Base-by-base conservation (phyloP, 306 rosid species). In the Prunus armeniaca region DNA sequence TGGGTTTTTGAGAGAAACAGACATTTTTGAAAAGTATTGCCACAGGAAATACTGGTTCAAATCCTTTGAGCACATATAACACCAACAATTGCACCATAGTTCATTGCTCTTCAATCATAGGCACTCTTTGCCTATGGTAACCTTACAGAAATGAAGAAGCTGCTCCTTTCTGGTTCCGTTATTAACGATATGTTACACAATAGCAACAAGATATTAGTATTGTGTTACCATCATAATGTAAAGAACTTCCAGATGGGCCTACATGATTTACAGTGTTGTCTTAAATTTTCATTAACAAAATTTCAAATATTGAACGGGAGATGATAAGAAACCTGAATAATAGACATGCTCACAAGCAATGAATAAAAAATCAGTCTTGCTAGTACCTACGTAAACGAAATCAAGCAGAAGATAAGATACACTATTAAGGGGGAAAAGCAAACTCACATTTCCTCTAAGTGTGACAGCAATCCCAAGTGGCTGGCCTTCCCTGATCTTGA, bases 401-500 rank as follows among this genome's bases (percentile, higher is more conserved):
- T 47, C 25, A 71, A 30, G 56, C 46, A 38, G 41, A 69, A 63
- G 50, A 24, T n/a, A 56, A 30, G 9, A 54, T 19, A 64, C 70
- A 62, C 47, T 24, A 30, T 24, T 58, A 45, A 67, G 49, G 2
- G 57, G 54, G 82, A 56, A 67, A 65, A 64, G 18, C 32, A 74
- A 6, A 41, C 97, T 89, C 82, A 95, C 99, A 50, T 79, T 92
- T 90, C 97, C 97, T 81, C 97, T 77, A 52, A 95, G 93, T 12
- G 97, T 95, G 69, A 89, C 93, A 65, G 97, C 99, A 87, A 95
- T 92, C 67, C 99, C 99, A 75, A 95, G 97, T 0, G 99, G 96
- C 73, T 92, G 99, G 46, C 97, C 97, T 86, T 95, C 99, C 90
- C 99, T 88, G 82, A 95, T 90, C 89, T 95, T 95, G 86, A 95